Evolutionary conservation across 2,329 filamentous ascomycete species (phyloP).

Genomic region (Metarhizium sp.): DNA sequence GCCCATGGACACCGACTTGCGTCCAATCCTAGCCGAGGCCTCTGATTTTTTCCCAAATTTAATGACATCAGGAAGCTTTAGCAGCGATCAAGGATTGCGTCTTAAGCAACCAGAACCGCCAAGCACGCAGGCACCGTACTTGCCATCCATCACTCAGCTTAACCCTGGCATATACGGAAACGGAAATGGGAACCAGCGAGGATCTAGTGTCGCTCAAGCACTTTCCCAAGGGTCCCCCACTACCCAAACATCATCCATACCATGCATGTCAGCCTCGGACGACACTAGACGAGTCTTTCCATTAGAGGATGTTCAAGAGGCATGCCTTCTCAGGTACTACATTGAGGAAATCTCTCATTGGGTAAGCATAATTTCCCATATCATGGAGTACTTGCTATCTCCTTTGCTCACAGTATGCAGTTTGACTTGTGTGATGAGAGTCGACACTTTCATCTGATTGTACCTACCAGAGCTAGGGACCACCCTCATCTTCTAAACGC

Average conservation of each 20-base stretch:
- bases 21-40: background rate
- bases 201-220: background rate
- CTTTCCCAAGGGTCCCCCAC: background rate
- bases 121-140: background rate
- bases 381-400: background rate
- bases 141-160: constrained; percentile 1
- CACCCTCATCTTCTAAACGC: constrained; percentile 29
- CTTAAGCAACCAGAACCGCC: background rate
- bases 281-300: constrained; percentile 16
- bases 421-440: constrained; percentile 31
- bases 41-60: background rate
- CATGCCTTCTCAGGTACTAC: constrained; percentile 28
- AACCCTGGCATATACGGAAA: background rate
- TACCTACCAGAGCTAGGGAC: constrained; percentile 23
- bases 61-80: constrained; percentile 1
- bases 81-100: background rate
- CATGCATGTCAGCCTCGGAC: background rate
- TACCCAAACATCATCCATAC: background rate
- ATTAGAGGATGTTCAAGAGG: constrained; percentile 25
- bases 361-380: constrained; percentile 14
- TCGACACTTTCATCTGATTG: constrained; percentile 29
- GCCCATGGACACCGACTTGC: background rate
- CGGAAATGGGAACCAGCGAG: background rate
- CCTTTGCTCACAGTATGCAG: constrained; percentile 14
- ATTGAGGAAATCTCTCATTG: constrained; percentile 30